Percentiles rank a stretch among this genome's conserved stretches.
Conservation (phyloP, 2,329 filamentous ascomycete genomes). For the Kalmusia sp. region DNA sequence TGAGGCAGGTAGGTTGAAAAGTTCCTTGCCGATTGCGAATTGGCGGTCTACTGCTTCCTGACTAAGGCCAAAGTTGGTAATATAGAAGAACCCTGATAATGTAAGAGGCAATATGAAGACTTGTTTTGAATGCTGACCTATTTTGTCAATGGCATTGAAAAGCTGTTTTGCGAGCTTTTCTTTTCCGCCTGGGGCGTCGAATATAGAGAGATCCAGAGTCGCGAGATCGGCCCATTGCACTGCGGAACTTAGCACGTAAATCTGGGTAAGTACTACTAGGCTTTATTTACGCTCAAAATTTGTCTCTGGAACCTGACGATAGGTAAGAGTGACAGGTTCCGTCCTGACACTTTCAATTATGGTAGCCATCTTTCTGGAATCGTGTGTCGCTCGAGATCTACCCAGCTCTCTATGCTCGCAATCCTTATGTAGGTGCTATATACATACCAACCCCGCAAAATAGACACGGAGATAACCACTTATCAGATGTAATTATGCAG, state of each 20-base stretch:
- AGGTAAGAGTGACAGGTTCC: slow-evolving; percentile 5
- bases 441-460: neutral
- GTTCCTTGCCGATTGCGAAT: slow-evolving; percentile 21
- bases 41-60: slow-evolving; percentile 25
- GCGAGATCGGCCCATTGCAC: slow-evolving; percentile 18
- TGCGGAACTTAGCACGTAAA: neutral
- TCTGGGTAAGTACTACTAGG: too few relatives aligned
- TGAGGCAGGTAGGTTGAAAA: slow-evolving; percentile 18
- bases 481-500: neutral
- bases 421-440: neutral
- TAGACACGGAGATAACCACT: neutral
- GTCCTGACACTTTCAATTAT: slow-evolving; percentile 6
- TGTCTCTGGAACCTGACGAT: slow-evolving; percentile 15
- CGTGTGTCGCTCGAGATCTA: too few relatives aligned
- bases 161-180: slow-evolving; percentile 12
- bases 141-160: slow-evolving; percentile 4
- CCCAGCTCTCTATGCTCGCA: too few relatives aligned
- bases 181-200: slow-evolving; percentile 7
- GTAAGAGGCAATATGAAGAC: neutral
- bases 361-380: slow-evolving; percentile 7
- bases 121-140: neutral
- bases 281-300: slow-evolving; percentile 8
- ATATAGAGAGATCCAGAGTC: slow-evolving; percentile 11
- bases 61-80: slow-evolving; percentile 22
- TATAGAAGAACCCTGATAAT: slow-evolving; percentile 22